These are phyloP conservation scores for Wickerhamiella spandovensis DNA, from an alignment of 805 yeast genomes.

Conservation along the genomic window DNA sequence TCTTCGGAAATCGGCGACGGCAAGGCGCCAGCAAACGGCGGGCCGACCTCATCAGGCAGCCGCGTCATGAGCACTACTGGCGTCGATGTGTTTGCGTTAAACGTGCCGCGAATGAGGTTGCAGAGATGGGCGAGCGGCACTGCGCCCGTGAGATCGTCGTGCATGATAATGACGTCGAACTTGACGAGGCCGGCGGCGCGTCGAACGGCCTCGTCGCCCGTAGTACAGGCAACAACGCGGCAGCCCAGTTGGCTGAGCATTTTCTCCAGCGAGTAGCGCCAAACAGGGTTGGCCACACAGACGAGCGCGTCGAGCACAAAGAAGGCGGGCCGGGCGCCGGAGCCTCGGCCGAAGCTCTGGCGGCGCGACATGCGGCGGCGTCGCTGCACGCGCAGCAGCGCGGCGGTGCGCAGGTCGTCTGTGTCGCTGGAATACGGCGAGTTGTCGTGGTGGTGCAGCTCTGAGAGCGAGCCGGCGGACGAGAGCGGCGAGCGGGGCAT, in stretches of 20 bases:
- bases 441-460: slow-evolving; percentile 6
- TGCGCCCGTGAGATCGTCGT: slow-evolving; percentile 30
- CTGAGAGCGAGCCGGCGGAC: slow-evolving; percentile 1
- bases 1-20: slow-evolving; percentile 51
- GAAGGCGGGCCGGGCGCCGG: not conserved
- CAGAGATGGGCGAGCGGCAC: slow-evolving; percentile 53
- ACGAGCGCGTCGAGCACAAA: slow-evolving; percentile 39
- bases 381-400: slow-evolving; percentile 32
- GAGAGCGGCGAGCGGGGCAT: slow-evolving; percentile 19
- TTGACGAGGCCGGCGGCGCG: slow-evolving; percentile 71
- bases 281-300: slow-evolving; percentile 80
- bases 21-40: slow-evolving; percentile 49
- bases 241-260: slow-evolving; percentile 61
- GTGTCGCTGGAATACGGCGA: slow-evolving; percentile 1
- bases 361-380: slow-evolving; percentile 37
- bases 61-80: slow-evolving; percentile 68
- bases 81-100: slow-evolving; percentile 62
- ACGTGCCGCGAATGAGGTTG: slow-evolving; percentile 70
- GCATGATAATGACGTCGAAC: slow-evolving; percentile 68
- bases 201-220: slow-evolving; percentile 73
- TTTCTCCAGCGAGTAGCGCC: slow-evolving; percentile 51
- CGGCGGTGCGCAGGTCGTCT: not conserved
- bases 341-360: not conserved
- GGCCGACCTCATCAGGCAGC: slow-evolving; percentile 28
- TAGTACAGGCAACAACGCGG: slow-evolving; percentile 59